Percentiles rank a stretch among this genome's conserved stretches.
These are phyloP conservation scores for Hibiscus tridactylites DNA, from an alignment of 345 rosid species.

Conservation along the genomic window DNA sequence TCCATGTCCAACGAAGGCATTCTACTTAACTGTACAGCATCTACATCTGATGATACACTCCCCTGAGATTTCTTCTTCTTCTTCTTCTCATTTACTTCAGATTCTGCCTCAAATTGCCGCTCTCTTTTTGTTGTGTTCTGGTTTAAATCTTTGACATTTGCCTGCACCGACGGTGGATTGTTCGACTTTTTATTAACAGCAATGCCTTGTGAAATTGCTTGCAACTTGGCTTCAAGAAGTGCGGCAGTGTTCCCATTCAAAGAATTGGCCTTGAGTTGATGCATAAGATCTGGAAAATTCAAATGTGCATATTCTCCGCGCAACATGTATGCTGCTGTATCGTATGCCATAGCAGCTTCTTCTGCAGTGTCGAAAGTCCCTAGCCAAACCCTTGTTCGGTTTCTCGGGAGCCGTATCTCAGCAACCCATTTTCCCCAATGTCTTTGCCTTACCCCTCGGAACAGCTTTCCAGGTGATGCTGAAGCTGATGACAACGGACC, in stretches of 20 bases:
- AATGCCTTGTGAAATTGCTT: constrained; percentile 43
- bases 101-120: constrained; percentile 27
- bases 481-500: constrained; percentile 16
- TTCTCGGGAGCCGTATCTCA: constrained; percentile 85
- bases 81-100: constrained; percentile 12
- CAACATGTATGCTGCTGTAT: constrained; percentile 80
- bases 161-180: constrained; percentile 9
- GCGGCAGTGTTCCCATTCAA: constrained; percentile 42
- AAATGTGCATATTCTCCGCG: constrained; percentile 84
- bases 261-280: constrained; percentile 40
- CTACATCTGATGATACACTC: constrained; percentile 33
- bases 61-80: constrained; percentile 13
- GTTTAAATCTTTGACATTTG: constrained; percentile 9
- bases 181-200: constrained; percentile 12
- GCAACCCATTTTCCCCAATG: constrained; percentile 99
- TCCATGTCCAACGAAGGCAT: constrained; percentile 99
- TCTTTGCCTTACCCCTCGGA: constrained; percentile 89
- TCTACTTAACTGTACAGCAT: constrained; percentile 74
- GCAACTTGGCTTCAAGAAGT: constrained; percentile 67
- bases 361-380: constrained; percentile 93
- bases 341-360: constrained; percentile 89
- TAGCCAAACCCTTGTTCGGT: constrained; percentile 92
- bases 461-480: constrained; percentile 49
- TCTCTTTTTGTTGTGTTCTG: constrained; percentile 23
- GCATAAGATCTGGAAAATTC: constrained; percentile 75